phyloP scores from a whole-genome alignment of 2,329 filamentous ascomycete species.

The Zymoseptoria ardabiliae region DNA sequence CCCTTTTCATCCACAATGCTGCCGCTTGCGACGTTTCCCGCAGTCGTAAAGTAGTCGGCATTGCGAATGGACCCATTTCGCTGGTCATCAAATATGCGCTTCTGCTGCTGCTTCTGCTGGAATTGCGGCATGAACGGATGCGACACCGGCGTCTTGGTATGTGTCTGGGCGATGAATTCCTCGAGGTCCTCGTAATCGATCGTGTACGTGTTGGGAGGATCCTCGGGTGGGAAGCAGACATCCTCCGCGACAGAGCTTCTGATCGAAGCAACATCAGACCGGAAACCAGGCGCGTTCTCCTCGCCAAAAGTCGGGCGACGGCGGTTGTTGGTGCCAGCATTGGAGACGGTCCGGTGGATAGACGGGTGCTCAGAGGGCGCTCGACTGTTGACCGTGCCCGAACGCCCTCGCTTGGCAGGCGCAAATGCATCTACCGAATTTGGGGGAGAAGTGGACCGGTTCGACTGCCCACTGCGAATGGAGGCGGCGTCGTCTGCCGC shows the following conservation, averaged over 20 bases:
- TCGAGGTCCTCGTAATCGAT: conserved; percentile 91
- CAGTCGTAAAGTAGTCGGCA: conserved; percentile 17
- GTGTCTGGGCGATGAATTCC: conserved; percentile 67
- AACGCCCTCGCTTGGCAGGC: conserved; percentile 74
- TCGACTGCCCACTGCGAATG: conserved; percentile 11
- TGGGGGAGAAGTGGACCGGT: conserved; percentile 72
- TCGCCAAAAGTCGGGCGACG: conserved; percentile 54
- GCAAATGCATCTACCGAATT: conserved; percentile 98
- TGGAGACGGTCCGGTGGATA: conserved; percentile 64
- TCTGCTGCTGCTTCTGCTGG: conserved; percentile 18
- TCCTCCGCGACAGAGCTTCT: conserved; percentile 74
- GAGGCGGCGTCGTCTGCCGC: conserved; percentile 19
- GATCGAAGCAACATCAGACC: conserved; percentile 53
- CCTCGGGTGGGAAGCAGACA: conserved; percentile 79
- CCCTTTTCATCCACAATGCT: conserved; percentile 32
- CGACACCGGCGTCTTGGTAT: conserved; percentile 40
- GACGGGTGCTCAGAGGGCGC: conserved; percentile 49
- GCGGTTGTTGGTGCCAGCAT: conserved; percentile 46
- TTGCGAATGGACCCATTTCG: conserved; percentile 29
- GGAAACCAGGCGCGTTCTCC: conserved; percentile 50
- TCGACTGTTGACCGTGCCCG: conserved; percentile 57
- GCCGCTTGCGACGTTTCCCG: conserved; percentile 6
- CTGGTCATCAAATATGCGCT: conserved; percentile 55
- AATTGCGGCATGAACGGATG: conserved; percentile 33
- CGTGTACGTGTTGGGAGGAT: conserved; percentile 71